These are phyloP conservation scores for Colletotrichum ledebouriae DNA, from an alignment of 2,329 filamentous ascomycete species.

Conservation along the genomic window DNA sequence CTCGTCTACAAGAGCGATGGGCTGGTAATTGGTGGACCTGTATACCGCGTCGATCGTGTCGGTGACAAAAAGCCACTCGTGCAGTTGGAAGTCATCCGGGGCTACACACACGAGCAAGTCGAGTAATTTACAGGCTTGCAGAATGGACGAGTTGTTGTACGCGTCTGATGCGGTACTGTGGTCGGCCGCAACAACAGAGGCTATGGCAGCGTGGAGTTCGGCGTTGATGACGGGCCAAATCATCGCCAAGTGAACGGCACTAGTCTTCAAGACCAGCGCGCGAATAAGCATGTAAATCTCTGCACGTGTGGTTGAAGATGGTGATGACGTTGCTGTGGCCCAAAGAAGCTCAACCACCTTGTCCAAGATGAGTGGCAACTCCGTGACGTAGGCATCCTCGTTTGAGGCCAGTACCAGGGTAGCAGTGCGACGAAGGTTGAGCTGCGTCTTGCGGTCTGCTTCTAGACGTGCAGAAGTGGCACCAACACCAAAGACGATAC, in stretches of 20 bases:
- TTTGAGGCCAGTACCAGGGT: slow-evolving; percentile 82
- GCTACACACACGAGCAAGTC: slow-evolving; percentile 88
- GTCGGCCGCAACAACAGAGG: slow-evolving; percentile 78
- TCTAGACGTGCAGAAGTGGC: slow-evolving; percentile 94
- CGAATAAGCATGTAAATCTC: slow-evolving; percentile 92
- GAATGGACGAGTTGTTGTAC: slow-evolving; percentile 80
- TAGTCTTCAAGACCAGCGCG: slow-evolving; percentile 83
- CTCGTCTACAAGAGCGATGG: slow-evolving; percentile 85
- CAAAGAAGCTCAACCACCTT: slow-evolving; percentile 88
- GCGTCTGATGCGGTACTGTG: slow-evolving; percentile 75
- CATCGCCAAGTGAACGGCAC: slow-evolving; percentile 82
- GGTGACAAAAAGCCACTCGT: slow-evolving; percentile 97
- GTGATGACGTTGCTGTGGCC: slow-evolving; percentile 89
- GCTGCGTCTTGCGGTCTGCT: slow-evolving; percentile 91
- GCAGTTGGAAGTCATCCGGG: slow-evolving; percentile 97
- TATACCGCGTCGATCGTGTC: slow-evolving; percentile 98
- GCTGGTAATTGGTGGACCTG: slow-evolving; percentile 75
- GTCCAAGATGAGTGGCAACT: slow-evolving; percentile 80
- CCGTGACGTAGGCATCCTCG: slow-evolving; percentile 83
- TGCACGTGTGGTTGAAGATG: slow-evolving; percentile 88
- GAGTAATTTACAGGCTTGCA: slow-evolving; percentile 94
- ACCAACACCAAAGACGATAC: slow-evolving; percentile 98
- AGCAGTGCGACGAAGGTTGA: slow-evolving; percentile 87
- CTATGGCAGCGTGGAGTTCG: slow-evolving; percentile 85
- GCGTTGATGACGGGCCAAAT: slow-evolving; percentile 93